phyloP scores from a whole-genome alignment of 169 alveolate genomes.

The Ichthyophthirius multifiliis region DNA sequence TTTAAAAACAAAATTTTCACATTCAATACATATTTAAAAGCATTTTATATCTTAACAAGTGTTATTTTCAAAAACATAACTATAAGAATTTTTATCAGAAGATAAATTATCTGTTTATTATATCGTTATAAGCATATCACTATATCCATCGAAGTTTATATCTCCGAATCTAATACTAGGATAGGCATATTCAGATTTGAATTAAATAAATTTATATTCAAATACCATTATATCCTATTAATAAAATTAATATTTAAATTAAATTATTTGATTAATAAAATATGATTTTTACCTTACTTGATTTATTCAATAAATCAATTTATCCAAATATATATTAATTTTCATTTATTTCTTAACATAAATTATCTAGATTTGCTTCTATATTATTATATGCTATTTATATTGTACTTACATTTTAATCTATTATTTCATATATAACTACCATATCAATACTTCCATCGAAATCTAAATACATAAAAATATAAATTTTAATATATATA shows the following conservation, averaged over 20 bases:
- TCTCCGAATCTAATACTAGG: slow-evolving; percentile 1
- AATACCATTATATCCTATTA: background rate
- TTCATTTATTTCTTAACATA: background rate
- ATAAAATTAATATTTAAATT: no score
- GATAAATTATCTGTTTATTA: no score
- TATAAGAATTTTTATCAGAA: background rate
- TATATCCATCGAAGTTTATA: background rate
- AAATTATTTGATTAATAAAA: no score
- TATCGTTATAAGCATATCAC: background rate
- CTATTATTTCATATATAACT: background rate
- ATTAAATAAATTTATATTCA: background rate
- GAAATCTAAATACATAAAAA: background rate
- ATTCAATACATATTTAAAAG: no score
- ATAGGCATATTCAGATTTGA: background rate
- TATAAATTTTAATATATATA: background rate
- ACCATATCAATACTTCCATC: slow-evolving; percentile 13
- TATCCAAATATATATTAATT: background rate
- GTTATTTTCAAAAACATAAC: background rate
- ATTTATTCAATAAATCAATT: no score
- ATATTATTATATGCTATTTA: background rate
- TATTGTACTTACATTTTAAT: background rate
- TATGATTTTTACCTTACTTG: no score
- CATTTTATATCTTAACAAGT: no score
- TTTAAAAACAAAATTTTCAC: background rate
- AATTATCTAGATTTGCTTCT: background rate